Percentiles rank a stretch among this genome's conserved stretches.
These are phyloP conservation scores for Beauveria bassiana DNA, from an alignment of 2,329 filamentous ascomycete species.

Conservation along the genomic window DNA sequence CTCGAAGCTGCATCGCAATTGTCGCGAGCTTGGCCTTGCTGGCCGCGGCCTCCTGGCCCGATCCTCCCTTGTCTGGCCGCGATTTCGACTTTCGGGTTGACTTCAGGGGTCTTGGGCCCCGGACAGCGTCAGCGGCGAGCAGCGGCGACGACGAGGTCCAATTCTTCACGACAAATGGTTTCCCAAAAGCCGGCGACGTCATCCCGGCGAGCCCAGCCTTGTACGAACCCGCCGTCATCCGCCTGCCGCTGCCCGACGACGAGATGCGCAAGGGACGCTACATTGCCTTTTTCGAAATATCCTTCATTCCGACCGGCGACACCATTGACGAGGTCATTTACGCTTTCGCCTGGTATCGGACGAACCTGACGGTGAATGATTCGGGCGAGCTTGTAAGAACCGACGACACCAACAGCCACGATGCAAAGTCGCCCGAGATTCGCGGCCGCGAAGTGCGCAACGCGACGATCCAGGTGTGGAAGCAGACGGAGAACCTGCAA, in stretches of 20 bases:
- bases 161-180: neutral
- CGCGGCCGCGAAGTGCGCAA: slow-evolving; percentile 3
- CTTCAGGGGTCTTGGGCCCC: neutral
- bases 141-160: neutral
- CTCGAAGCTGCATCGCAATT: neutral
- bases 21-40: neutral
- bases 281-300: slow-evolving; percentile 2
- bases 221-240: neutral
- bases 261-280: neutral
- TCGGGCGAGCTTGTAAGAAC: neutral
- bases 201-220: neutral
- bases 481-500: neutral
- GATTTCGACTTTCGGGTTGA: slow-evolving; percentile 1
- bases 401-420: neutral
- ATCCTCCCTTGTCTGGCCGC: neutral
- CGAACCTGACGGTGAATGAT: neutral
- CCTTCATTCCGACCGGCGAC: neutral
- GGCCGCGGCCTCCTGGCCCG: neutral
- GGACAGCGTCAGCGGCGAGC: neutral
- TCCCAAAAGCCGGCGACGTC: neutral
- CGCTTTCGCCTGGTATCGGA: neutral
- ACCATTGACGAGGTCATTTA: neutral
- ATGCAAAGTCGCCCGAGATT: neutral
- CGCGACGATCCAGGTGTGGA: slow-evolving; percentile 4
- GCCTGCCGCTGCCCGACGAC: neutral